Base-by-base conservation (phyloP, 495 filamentous ascomycete genomes). In the Penicillium cinerascens region DNA sequence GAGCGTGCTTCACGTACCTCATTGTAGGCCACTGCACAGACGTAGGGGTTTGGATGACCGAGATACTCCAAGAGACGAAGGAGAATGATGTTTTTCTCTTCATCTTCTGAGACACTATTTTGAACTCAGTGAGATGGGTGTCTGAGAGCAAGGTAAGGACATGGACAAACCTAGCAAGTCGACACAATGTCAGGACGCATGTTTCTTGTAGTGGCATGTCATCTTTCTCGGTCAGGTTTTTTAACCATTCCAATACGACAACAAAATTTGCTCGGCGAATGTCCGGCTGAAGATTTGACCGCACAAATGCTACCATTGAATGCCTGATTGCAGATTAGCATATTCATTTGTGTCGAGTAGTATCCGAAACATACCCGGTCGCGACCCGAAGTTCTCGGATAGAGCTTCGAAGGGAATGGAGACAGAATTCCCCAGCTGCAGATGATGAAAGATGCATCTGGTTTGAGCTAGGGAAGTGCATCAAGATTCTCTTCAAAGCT, bases 51-150 rank as follows among this genome's bases (percentile, higher is more conserved):
- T 22, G 85, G 73, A 63, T 95, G 83, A 10, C 91, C 92, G 1
- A 97, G 76, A 62, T 92, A 97, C 33, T 95, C 87, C 21, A 96
- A 73, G 4, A 98, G 77, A 48, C 84, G 85, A 41, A 95, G 72
- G 27, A 98, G 77, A 33, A 90, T 87, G 44, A 97, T 80, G 58
- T 92, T 91, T 40, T 93, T 81, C 64, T 95, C 87, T 38, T 91
- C 84, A 55, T 91, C 88, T 21, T 75, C 73, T 23, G 81, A 86
- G 39, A 82, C 66, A 46, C 83, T 86, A 45, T 16, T 35, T 39
- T 17, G 16, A 22, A 21, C 11, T 13, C 22, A n/a, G 25, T 36
- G 49, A 35, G 29, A 39, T 15, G 27, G n/a, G 10, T 13, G 16
- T 25, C 9, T 15, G 33, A 20, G 11, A 26, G 6, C 18, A 4